These are phyloP conservation scores for Artemisia annua DNA, from an alignment of 129 eudicot genomes.

Conservation along the genomic window DNA sequence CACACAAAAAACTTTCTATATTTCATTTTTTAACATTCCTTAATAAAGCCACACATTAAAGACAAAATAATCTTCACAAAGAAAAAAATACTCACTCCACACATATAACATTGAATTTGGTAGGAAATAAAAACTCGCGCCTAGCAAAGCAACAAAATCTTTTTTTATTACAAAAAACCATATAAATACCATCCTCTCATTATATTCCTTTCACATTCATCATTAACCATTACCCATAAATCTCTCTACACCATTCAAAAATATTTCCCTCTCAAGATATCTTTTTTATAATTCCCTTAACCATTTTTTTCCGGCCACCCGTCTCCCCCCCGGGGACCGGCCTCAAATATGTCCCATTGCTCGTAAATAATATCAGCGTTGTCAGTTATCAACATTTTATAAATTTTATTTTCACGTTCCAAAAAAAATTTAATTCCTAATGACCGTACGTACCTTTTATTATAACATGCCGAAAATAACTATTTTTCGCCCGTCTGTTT, in stretches of 20 bases:
- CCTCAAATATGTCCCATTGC: background rate
- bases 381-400: background rate
- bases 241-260: conserved; percentile 31
- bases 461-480: background rate
- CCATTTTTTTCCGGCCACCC: conserved; percentile 31
- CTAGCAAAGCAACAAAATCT: conserved; percentile 13
- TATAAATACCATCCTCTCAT: conserved; percentile 52
- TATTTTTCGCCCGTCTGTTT: no score
- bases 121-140: conserved; percentile 26
- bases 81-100: conserved; percentile 18
- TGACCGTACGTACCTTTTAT: conserved; percentile 15
- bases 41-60: no score
- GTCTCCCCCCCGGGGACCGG: conserved; percentile 33
- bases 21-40: no score
- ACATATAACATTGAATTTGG: conserved; percentile 28
- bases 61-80: background rate
- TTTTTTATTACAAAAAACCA: background rate
- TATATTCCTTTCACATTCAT: conserved; percentile 29
- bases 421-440: background rate
- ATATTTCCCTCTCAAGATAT: conserved; percentile 42
- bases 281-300: background rate
- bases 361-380: background rate
- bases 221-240: conserved; percentile 38
- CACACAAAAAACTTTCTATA: no score
- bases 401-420: background rate